Conservation (phyloP, 2,329 filamentous ascomycete genomes). For the Neodidymelliopsis sp. region DNA sequence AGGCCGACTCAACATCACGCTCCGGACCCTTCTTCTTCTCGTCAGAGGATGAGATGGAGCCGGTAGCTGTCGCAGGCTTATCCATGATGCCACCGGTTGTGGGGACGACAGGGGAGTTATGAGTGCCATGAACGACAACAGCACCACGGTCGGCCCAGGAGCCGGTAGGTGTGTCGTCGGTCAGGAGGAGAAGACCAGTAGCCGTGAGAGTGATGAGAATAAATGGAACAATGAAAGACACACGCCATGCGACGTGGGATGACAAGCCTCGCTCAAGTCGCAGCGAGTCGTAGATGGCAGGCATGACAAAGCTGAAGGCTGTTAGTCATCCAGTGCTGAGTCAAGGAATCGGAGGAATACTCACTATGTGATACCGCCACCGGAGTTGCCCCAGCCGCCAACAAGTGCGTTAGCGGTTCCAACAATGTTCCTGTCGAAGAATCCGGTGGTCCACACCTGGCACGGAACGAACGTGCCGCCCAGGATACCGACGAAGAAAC, state of each 20-base stretch:
- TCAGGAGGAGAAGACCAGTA: slow-evolving; percentile 73
- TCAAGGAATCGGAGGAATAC: slow-evolving; percentile 14
- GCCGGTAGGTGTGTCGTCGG: slow-evolving; percentile 83
- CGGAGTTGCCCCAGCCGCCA: slow-evolving; percentile 85
- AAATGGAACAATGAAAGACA: slow-evolving; percentile 84
- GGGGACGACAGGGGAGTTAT: slow-evolving; percentile 55
- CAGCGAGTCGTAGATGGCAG: slow-evolving; percentile 83
- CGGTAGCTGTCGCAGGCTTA: slow-evolving; percentile 36
- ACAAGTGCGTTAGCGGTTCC: slow-evolving; percentile 87
- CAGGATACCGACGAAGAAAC: slow-evolving; percentile 83
- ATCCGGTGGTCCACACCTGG: slow-evolving; percentile 91
- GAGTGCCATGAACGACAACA: slow-evolving; percentile 61
- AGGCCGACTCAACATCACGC: slow-evolving; percentile 55
- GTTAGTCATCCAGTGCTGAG: too few species aligned
- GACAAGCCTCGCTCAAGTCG: slow-evolving; percentile 65
- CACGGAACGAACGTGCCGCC: slow-evolving; percentile 83
- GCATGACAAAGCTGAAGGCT: slow-evolving; percentile 76
- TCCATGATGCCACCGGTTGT: slow-evolving; percentile 61
- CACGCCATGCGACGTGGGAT: slow-evolving; percentile 78
- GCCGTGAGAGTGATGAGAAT: slow-evolving; percentile 74
- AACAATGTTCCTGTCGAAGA: slow-evolving; percentile 92
- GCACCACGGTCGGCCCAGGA: slow-evolving; percentile 78
- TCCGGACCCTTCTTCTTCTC: slow-evolving; percentile 42
- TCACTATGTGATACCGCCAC: slow-evolving; percentile 84
- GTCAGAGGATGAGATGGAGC: slow-evolving; percentile 50